These are phyloP conservation scores for Diatrype stigma DNA, from an alignment of 2,329 filamentous ascomycete genomes.

Conservation along the genomic window DNA sequence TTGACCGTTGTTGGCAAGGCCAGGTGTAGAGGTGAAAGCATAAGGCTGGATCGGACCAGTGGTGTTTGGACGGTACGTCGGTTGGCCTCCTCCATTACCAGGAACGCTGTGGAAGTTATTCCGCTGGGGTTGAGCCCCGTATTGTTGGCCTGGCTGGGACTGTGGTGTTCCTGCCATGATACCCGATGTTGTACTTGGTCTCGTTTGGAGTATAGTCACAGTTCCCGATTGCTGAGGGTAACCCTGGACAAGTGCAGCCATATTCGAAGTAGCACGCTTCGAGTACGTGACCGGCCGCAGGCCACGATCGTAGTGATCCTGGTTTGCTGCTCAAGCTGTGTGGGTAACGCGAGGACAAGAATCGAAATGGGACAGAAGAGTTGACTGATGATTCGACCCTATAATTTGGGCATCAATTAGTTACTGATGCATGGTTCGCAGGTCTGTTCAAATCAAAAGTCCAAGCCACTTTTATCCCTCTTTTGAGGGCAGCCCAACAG, in stretches of 20 bases:
- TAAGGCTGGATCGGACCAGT: slow-evolving; percentile 67
- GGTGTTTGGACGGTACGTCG: slow-evolving; percentile 51
- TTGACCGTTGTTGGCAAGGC: slow-evolving; percentile 50
- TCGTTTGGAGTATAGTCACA: slow-evolving; percentile 71
- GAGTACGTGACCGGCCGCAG: slow-evolving; percentile 11
- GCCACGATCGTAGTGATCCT: slow-evolving; percentile 12
- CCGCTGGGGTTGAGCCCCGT: slow-evolving; percentile 43
- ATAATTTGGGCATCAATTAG: background rate
- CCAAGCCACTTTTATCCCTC: background rate
- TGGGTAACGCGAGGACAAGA: background rate
- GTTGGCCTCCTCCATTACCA: slow-evolving; percentile 37
- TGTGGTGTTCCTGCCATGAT: slow-evolving; percentile 49
- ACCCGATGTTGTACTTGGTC: slow-evolving; percentile 60
- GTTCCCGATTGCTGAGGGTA: slow-evolving; percentile 72
- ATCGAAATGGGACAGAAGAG: background rate
- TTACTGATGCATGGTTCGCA: background rate
- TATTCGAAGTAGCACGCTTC: slow-evolving; percentile 33
- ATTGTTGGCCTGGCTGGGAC: slow-evolving; percentile 47
- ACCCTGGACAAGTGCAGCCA: slow-evolving; percentile 82
- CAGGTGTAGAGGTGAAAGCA: slow-evolving; percentile 69
- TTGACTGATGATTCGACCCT: background rate
- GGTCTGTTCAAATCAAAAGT: background rate
- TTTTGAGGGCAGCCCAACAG: too few relatives aligned
- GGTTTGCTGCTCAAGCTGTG: slow-evolving; percentile 12
- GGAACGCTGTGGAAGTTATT: slow-evolving; percentile 49